phyloP scores from a whole-genome alignment of 305 asterid genomes.

The Solanum aculeatissimum region DNA sequence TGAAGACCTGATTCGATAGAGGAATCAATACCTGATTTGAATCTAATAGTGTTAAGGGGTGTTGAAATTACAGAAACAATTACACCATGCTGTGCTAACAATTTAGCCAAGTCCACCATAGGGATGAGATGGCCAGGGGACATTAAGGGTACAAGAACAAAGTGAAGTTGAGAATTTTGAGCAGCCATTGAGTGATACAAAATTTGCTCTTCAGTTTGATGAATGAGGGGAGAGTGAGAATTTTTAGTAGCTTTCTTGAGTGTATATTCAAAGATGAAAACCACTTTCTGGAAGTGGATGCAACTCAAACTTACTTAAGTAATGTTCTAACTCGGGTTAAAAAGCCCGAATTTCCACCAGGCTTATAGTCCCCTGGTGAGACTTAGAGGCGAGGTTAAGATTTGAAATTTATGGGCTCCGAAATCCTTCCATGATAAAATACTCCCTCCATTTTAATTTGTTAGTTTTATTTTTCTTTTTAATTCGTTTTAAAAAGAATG shows the following conservation, averaged over 20 bases:
- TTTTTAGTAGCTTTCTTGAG: not conserved
- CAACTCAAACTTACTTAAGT: not conserved
- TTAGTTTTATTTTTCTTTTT: not conserved
- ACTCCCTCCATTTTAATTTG: not conserved
- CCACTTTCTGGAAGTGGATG: not conserved
- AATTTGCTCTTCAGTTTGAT: not conserved
- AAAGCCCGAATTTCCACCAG: not conserved
- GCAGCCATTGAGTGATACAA: not conserved
- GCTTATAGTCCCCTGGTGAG: not conserved
- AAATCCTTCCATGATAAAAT: not conserved
- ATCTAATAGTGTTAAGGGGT: conserved; percentile 15
- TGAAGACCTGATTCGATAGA: conserved; percentile 15
- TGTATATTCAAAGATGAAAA: not conserved
- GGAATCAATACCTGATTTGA: conserved; percentile 3
- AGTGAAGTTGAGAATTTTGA: conserved; percentile 10
- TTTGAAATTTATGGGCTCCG: not conserved
- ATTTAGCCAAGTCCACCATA: conserved; percentile 25
- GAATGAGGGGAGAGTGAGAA: not conserved
- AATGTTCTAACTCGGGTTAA: not conserved
- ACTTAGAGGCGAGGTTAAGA: not conserved
- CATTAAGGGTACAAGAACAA: conserved; percentile 28
- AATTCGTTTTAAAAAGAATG: not conserved
- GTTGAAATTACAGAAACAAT: conserved; percentile 21
- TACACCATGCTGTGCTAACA: conserved; percentile 17
- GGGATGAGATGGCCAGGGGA: conserved; percentile 36